Conservation (phyloP, 202 grass and related monocot species). For the Setaria viridis region DNA sequence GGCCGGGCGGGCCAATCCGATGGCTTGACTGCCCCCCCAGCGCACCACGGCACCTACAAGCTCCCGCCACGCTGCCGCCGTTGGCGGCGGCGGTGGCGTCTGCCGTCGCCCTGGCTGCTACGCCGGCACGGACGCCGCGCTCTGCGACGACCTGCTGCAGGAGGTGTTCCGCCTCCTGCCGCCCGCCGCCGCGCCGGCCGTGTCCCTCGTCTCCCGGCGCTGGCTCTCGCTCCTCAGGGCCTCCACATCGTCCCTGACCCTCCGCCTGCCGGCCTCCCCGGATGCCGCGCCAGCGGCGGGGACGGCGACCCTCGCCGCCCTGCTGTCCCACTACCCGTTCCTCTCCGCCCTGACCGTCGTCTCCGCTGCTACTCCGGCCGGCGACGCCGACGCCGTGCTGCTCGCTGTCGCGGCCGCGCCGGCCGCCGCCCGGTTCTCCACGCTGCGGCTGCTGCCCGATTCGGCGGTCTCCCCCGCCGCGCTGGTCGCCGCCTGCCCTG, state of each 20-base stretch:
- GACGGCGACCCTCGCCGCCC: slow-evolving; percentile 43
- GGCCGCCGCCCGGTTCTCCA: slow-evolving; percentile 46
- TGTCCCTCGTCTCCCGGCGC: slow-evolving; percentile 87
- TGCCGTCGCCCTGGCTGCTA: slow-evolving; percentile 31
- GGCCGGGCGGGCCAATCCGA: not conserved
- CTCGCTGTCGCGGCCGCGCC: slow-evolving; percentile 56
- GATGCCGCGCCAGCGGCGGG: not conserved
- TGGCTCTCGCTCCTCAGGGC: slow-evolving; percentile 77
- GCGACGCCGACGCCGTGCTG: slow-evolving; percentile 52
- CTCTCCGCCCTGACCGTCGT: slow-evolving; percentile 69
- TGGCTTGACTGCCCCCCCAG: slow-evolving; percentile 16
- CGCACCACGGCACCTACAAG: slow-evolving; percentile 36
- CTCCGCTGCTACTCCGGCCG: slow-evolving; percentile 26
- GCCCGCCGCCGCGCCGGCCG: slow-evolving; percentile 50
- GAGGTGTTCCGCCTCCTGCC: slow-evolving; percentile 73
- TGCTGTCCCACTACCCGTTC: slow-evolving; percentile 70
- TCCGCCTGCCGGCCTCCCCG: slow-evolving; percentile 55
- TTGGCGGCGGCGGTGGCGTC: not conserved
- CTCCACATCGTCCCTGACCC: slow-evolving; percentile 63
- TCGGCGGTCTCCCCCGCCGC: slow-evolving; percentile 58
- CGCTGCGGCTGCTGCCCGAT: slow-evolving; percentile 62
- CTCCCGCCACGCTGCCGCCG: slow-evolving; percentile 24
- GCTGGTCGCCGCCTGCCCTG: slow-evolving; percentile 48
- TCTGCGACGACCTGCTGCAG: slow-evolving; percentile 83
- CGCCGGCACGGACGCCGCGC: slow-evolving; percentile 47